Evolutionary conservation across 2,329 filamentous ascomycete genomes (phyloP).

Genomic region (Diatrype stigma): DNA sequence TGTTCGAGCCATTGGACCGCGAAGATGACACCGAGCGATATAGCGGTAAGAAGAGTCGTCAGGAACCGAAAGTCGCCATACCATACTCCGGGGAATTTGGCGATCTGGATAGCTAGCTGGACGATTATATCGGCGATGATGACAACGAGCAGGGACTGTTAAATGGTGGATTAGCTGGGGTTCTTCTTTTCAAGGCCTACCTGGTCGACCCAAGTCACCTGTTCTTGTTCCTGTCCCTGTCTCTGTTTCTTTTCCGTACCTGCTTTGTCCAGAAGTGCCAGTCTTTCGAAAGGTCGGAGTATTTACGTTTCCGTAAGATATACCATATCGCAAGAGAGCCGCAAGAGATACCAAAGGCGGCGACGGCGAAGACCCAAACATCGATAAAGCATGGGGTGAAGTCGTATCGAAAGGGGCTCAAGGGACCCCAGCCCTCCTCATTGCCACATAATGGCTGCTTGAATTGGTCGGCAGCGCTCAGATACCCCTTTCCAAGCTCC

Average conservation of each 20-base stretch:
- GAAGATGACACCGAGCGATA: constrained; percentile 72
- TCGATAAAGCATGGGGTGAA: constrained; percentile 98
- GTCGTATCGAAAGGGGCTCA: constrained; percentile 84
- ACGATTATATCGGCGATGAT: constrained; percentile 65
- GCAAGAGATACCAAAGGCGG: constrained; percentile 71
- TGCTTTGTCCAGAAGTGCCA: constrained; percentile 93
- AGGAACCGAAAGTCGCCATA: constrained; percentile 80
- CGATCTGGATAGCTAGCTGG: constrained; percentile 73
- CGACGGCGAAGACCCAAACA: constrained; percentile 76
- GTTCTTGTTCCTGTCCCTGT: background rate
- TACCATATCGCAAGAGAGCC: constrained; percentile 78
- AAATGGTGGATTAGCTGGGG: constrained; percentile 5
- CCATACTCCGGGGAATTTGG: constrained; percentile 66
- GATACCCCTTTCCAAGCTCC: constrained; percentile 55
- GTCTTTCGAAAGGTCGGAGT: constrained; percentile 68
- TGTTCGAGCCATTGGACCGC: constrained; percentile 84
- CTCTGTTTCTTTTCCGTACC: constrained; percentile 44
- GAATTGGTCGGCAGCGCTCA: constrained; percentile 45
- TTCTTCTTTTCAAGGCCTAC: background rate
- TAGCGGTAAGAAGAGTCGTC: constrained; percentile 67
- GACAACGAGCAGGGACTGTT: constrained; percentile 32
- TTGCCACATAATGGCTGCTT: constrained; percentile 80
- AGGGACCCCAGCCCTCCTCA: constrained; percentile 88
- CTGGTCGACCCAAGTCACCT: background rate
- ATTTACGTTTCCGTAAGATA: constrained; percentile 65